Evolutionary conservation across 345 rosid species (phyloP), one percentile per base, ranked within the genome.

Genomic region (Lumnitzera racemosa): DNA sequence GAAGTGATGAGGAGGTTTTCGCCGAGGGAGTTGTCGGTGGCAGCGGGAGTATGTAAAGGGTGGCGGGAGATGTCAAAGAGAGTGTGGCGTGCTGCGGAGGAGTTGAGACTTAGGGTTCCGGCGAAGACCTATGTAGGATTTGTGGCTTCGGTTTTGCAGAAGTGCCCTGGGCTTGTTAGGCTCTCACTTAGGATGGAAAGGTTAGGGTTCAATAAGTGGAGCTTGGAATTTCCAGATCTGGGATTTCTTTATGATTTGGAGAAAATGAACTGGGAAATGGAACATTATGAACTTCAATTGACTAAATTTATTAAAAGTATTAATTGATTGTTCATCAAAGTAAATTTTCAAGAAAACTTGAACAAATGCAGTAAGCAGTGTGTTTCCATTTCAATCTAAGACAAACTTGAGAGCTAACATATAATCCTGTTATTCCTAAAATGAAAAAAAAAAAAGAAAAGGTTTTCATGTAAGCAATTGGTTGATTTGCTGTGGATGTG

Each of bases 21-120:
- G 2, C 99, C 99, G 13, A 70, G 77, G 3, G 85, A 81, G 47
- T 63, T 95, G 54, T 46, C 87, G 73, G 73, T 81, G 79, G 89
- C 96, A 57, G 95, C 89, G 24, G 71, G 74, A 68, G 99, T 90
- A 57, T 95, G 99, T 55, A 84, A 72, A 66, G 87, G 89, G 15
- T 95, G 99, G 99, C 80, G 95, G 58, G 97, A 83, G 61, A 80
- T 90, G 1, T 46, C 89, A 41, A 83, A 76, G 81, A 77, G 74
- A 75, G 65, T 95, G 59, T 95, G 97, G 99, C 81, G 78, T 69
- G 92, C 88, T 53, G 89, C 95, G 36, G 92, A 85, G 72, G 96
- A 86, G 81, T 83, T 88, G 52, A 72, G 88, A 56, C 81, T 95
- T 66, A 79, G 74, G 73, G 89, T 95, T 72, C 95, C 97, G 3